Base-by-base conservation (phyloP, 306 rosid species). In the Mucuna pruriens region DNA sequence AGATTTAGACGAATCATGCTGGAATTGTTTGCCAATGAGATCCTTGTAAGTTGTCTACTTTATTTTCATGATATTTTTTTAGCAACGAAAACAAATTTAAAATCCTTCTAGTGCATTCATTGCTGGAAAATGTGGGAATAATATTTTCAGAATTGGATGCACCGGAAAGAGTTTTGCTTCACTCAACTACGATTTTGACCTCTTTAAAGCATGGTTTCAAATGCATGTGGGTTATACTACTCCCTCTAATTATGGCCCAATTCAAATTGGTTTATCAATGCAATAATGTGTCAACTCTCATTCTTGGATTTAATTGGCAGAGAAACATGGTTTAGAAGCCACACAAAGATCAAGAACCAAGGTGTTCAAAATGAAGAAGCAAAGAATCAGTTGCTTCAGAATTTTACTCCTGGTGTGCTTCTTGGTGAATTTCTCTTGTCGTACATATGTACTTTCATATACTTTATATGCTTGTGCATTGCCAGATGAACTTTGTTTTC, bases 141-240 rank as follows among this genome's bases (percentile, higher is more conserved):
- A 31, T n/a, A 38, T 78, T 78, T 72, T 36, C 84, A 78, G 87
- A n/a, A 55, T 22, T 45, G 29, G 84, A 73, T 78, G 77, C 25
- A 13, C 80, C 80, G 3, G 77, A 78, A 73, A 84, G 77, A 57
- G 78, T 78, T 66, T 64, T 84, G 80, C 66, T 84, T 45, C 26
- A 0, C 7, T 6, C 4, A 42, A 3, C 80, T 73, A 1, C 55
- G 80, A 65, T 5, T 29, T 10, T 45, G 66, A 58, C 4, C 10
- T 2, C 26, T 78, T 84, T 4, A 64, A 58, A 84, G 31, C 12
- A 25, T 23, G 39, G 42, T 0, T 77, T 31, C 58, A 42, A 38
- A 22, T 22, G 45, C 3, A 66, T 16, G 80, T 73, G 29, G 23
- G 65, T 71, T 71, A 6, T 34, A 38, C 29, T 16, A 7, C 16